These are phyloP conservation scores for Dactylellina sp. DNA, from an alignment of 2,329 filamentous ascomycete genomes.

Conservation along the genomic window DNA sequence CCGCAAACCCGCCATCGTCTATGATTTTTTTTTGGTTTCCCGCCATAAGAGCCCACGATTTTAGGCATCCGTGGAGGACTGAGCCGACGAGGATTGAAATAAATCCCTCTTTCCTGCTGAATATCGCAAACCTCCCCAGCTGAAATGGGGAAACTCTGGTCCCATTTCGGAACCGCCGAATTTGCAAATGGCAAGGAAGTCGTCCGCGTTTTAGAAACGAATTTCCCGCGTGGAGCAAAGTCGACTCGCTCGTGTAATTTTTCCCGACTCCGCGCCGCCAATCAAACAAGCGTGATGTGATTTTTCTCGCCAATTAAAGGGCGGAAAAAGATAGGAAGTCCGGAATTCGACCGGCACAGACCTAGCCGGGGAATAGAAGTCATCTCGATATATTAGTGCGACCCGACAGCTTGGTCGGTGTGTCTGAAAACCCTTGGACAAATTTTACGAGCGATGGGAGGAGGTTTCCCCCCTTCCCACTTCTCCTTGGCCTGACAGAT, in stretches of 20 bases:
- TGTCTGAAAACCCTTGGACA: constrained; percentile 44
- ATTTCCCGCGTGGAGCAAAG: constrained; percentile 56
- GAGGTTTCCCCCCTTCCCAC: background rate
- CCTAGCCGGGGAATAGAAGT: constrained; percentile 28
- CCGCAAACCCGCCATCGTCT: constrained; percentile 53
- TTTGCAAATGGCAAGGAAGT: constrained; percentile 43
- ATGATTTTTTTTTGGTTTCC: constrained; percentile 15
- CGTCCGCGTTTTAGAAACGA: constrained; percentile 54
- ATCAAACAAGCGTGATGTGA: constrained; percentile 21
- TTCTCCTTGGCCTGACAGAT: constrained; percentile 9
- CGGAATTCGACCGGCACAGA: constrained; percentile 45
- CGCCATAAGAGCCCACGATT: constrained; percentile 33
- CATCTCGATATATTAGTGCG: constrained; percentile 39
- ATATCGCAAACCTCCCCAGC: constrained; percentile 25
- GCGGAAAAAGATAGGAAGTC: constrained; percentile 33
- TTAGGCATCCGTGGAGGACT: constrained; percentile 55
- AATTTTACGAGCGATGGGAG: constrained; percentile 37
- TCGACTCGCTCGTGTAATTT: constrained; percentile 50
- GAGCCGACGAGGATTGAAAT: constrained; percentile 18
- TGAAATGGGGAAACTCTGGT: constrained; percentile 6
- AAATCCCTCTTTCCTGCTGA: constrained; percentile 41
- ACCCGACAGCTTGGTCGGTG: constrained; percentile 43
- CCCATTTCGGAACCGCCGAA: constrained; percentile 40
- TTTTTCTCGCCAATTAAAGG: constrained; percentile 18
- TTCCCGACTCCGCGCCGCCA: constrained; percentile 56